Evolutionary conservation across 768 basidiomycete genomes (phyloP), one percentile per base, ranked within the genome.

Genomic region (Kwoniella europaea): DNA sequence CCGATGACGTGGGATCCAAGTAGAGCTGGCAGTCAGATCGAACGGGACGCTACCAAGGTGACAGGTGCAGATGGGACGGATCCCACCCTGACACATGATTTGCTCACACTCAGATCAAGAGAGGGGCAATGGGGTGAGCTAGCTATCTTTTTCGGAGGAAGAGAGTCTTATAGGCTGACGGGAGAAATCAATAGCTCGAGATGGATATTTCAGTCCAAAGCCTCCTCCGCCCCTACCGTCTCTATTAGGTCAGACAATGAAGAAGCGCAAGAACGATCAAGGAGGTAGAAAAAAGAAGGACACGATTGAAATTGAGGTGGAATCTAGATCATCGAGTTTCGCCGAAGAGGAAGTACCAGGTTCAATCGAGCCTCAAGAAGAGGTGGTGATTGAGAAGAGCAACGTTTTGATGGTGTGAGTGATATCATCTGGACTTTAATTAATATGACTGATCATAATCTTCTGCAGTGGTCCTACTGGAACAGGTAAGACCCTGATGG

Each of bases 321-420:
- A 69, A 58, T 52, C 62, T 12, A 64, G 63, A 50, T 27, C 35
- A 35, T 35, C 64, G 12, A 55, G 61, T 29, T 66, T 46, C 18
- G 52, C 64, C 24, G 69, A 65, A 42, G 55, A 66, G 61, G 62
- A 60, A 12, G 18, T 54, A n/a, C 24, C 13, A 12, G 63, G 54
- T 20, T 54, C 65, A 15, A 67, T 68, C 57, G 67, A 58, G 13
- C 27, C 46, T 20, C 76, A 72, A 52, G 77, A 79, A n/a, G 72
- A 76, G 44, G 74, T 83, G 2, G 73, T 73, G 50, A 75, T 96
- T 64, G 95, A 98, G 86, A 98, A 98, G 87, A 94, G 92, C 76
- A 98, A 98, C 80, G 92, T 98, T 3, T 85, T 98, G 54, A 90
- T 98, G 69, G 88, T 98, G 94, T 94, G 80, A 75, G 88, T 84